Evolutionary conservation across 805 yeast species (phyloP).

Genomic region (Metschnikowia santaceciliae): DNA sequence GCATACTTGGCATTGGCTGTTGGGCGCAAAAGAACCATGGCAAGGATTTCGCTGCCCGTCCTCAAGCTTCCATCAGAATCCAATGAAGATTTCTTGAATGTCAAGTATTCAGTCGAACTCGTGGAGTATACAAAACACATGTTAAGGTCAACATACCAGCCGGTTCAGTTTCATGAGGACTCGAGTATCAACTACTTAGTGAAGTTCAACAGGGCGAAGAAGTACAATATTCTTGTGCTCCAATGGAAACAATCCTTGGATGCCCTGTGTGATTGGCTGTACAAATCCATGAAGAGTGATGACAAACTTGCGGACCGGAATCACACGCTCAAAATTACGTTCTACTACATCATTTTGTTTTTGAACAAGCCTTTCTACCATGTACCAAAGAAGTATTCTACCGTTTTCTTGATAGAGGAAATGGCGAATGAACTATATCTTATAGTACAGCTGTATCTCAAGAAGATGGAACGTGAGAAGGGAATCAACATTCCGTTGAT

Average conservation of each 20-base stretch:
- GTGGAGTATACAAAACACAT: conserved; percentile 15
- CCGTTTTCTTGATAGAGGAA: conserved; percentile 17
- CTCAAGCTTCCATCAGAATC: conserved; percentile 13
- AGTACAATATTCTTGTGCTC: conserved; percentile 15
- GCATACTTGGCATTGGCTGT: conserved; percentile 14
- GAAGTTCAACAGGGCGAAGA: conserved; percentile 17
- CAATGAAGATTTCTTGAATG: conserved; percentile 9
- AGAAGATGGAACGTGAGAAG: conserved; percentile 8
- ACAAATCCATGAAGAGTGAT: conserved; percentile 12
- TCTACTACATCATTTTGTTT: conserved; percentile 14
- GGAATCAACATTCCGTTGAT: not conserved
- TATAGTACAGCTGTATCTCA: conserved; percentile 11
- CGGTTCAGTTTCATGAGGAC: conserved; percentile 15
- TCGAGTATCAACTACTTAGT: conserved; percentile 17
- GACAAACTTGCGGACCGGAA: conserved; percentile 13
- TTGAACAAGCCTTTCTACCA: conserved; percentile 20
- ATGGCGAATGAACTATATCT: conserved; percentile 15
- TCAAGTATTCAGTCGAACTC: conserved; percentile 14
- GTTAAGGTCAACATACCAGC: conserved; percentile 16
- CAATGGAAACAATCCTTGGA: conserved; percentile 16
- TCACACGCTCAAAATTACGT: conserved; percentile 15
- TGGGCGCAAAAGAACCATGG: conserved; percentile 12
- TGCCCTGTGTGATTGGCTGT: conserved; percentile 16
- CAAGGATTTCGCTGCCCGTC: conserved; percentile 9
- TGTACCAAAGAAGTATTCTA: conserved; percentile 16